Evolutionary conservation across 2,329 filamentous ascomycete genomes (phyloP).

Genomic region (Magnaporthiopsis incrustans): DNA sequence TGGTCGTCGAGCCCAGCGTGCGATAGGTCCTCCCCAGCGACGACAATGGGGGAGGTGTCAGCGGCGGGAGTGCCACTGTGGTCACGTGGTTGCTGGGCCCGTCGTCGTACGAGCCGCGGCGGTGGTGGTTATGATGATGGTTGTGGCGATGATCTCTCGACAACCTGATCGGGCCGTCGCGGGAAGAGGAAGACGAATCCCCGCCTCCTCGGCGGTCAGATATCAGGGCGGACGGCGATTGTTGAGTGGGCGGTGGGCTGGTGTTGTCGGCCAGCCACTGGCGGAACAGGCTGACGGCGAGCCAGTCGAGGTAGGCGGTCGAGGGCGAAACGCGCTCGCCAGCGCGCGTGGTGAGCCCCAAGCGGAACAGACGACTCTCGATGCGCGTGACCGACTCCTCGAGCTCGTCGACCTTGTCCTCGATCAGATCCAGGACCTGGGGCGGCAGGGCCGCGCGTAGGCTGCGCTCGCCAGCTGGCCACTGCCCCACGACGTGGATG

Average conservation of each 20-base stretch:
- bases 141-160: constrained; percentile 8
- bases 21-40: constrained; percentile 68
- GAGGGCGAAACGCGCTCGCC: constrained; percentile 76
- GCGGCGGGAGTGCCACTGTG: constrained; percentile 16
- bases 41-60: constrained; percentile 41
- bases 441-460: constrained; percentile 67
- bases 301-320: constrained; percentile 82
- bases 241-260: constrained; percentile 51
- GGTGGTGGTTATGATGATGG: constrained; percentile 13
- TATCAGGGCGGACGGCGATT: constrained; percentile 13
- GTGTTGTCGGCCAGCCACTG: constrained; percentile 93
- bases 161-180: constrained; percentile 2
- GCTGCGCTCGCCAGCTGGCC: constrained; percentile 73
- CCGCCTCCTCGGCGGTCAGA: constrained; percentile 13
- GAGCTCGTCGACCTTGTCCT: constrained; percentile 90
- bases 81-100: constrained; percentile 20
- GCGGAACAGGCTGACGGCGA: constrained; percentile 77
- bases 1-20: constrained; percentile 56
- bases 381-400: constrained; percentile 73
- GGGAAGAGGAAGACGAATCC: constrained; percentile 4
- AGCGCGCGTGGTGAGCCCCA: constrained; percentile 68
- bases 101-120: constrained; percentile 15
- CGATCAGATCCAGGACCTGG: constrained; percentile 76
- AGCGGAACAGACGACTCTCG: constrained; percentile 73
- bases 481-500: constrained; percentile 90